A percentile compares a stretch with the other conserved stretches of the same genome.
Evolutionary conservation across 768 basidiomycete genomes (phyloP).

Genomic region (Tricholoma matsutake): DNA sequence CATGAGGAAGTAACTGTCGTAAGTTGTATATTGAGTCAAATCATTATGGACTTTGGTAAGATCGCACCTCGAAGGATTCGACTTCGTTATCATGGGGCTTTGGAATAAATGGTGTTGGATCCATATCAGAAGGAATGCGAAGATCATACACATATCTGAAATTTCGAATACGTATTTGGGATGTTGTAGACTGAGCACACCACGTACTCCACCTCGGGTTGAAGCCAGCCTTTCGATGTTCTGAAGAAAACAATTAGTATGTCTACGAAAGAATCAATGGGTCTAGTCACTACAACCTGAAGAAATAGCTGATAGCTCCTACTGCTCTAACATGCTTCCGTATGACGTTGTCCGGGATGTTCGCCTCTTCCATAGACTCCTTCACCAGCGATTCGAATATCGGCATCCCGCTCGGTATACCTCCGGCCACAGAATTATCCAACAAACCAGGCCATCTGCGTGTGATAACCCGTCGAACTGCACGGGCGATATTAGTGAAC

Average conservation of each 20-base stretch:
- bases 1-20: conserved; percentile 61
- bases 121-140: conserved; percentile 51
- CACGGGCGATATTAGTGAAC: neutral
- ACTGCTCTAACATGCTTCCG: conserved; percentile 52
- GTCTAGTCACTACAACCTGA: conserved; percentile 40
- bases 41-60: neutral
- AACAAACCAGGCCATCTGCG: conserved; percentile 78
- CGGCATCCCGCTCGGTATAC: conserved; percentile 78
- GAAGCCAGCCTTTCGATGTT: conserved; percentile 71
- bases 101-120: conserved; percentile 54
- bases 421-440: conserved; percentile 92
- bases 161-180: neutral
- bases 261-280: neutral
- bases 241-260: conserved; percentile 26
- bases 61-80: conserved; percentile 78
- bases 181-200: neutral
- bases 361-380: conserved; percentile 93
- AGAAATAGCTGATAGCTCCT: conserved; percentile 83
- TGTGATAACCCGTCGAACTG: neutral
- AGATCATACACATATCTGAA: conserved; percentile 84
- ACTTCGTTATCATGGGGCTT: conserved; percentile 90
- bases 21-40: neutral
- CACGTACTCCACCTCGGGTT: conserved; percentile 80
- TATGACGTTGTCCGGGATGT: conserved; percentile 65
- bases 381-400: conserved; percentile 78